phyloP scores from a whole-genome alignment of 441 rosid species.

The Codiaeum variegatum region DNA sequence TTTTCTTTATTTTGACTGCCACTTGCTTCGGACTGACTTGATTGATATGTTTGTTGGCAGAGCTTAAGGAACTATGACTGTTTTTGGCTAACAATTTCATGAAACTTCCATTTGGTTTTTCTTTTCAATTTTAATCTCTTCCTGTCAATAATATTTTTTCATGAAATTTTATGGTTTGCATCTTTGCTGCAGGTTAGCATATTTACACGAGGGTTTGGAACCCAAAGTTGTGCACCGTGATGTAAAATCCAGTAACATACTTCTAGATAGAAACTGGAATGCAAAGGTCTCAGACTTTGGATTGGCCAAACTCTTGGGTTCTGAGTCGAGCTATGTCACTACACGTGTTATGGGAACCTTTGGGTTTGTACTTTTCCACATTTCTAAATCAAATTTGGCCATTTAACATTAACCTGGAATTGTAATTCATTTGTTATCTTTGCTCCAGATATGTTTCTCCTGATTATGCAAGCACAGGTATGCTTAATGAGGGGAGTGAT shows the following conservation, averaged over 20 bases:
- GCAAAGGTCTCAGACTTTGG: constrained; percentile 94
- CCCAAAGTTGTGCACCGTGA: constrained; percentile 98
- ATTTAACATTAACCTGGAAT: neutral
- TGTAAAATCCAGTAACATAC: constrained; percentile 93
- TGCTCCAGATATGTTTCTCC: constrained; percentile 82
- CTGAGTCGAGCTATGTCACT: constrained; percentile 86
- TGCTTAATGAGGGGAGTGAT: constrained; percentile 95
- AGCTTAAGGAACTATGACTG: neutral
- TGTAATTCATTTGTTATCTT: neutral
- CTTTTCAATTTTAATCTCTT: neutral
- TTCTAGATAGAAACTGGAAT: constrained; percentile 81
- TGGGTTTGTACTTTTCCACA: constrained; percentile 47
- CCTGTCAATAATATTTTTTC: neutral
- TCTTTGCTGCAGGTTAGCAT: constrained; percentile 59
- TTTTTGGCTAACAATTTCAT: neutral
- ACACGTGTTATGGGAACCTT: constrained; percentile 99
- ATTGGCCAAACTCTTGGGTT: constrained; percentile 85
- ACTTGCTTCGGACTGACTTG: neutral
- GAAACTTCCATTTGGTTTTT: neutral
- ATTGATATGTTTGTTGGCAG: neutral
- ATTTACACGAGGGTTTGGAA: constrained; percentile 94
- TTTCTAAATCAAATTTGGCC: neutral
- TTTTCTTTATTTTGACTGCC: neutral
- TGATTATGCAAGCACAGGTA: constrained; percentile 94
- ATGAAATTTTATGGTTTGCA: constrained; percentile 16